Conservation (phyloP, 2,329 filamentous ascomycete species). For the Thyridium curvatum region DNA sequence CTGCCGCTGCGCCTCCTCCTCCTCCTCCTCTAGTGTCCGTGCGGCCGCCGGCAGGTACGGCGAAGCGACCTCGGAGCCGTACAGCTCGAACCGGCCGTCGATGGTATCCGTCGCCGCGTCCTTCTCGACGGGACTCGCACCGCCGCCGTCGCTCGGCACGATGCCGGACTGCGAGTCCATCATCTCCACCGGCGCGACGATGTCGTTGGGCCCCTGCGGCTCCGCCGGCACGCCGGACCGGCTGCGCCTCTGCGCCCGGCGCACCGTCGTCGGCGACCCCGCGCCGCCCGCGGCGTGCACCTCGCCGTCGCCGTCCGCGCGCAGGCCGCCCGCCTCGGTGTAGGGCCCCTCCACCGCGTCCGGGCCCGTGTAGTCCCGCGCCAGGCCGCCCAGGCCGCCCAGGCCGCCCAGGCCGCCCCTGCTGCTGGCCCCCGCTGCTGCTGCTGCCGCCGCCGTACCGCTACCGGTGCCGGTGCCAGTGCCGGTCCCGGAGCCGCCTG, state of each 20-base stretch:
- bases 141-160: constrained; percentile 6
- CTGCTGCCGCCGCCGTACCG: constrained; percentile 11
- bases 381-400: constrained; percentile 21
- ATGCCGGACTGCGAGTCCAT: constrained; percentile 31
- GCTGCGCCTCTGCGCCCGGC: constrained; percentile 6
- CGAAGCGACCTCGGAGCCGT: constrained; percentile 26
- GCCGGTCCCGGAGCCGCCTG: constrained; percentile 8
- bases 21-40: too few species aligned
- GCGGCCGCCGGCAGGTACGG: constrained; percentile 1
- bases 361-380: constrained; percentile 37
- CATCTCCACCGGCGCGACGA: constrained; percentile 48
- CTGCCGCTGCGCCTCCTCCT: neutral
- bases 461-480: constrained; percentile 13
- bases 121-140: constrained; percentile 4
- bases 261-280: constrained; percentile 19
- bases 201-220: constrained; percentile 43
- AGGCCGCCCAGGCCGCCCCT: too few species aligned
- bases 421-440: constrained; percentile 13
- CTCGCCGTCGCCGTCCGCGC: neutral
- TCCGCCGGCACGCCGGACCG: constrained; percentile 29
- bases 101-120: constrained; percentile 13
- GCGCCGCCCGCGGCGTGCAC: constrained; percentile 6
- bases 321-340: constrained; percentile 23
- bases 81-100: constrained; percentile 34
- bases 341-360: constrained; percentile 39